Conservation (phyloP, 305 asterid genomes). For the Solanum hybrid region DNA sequence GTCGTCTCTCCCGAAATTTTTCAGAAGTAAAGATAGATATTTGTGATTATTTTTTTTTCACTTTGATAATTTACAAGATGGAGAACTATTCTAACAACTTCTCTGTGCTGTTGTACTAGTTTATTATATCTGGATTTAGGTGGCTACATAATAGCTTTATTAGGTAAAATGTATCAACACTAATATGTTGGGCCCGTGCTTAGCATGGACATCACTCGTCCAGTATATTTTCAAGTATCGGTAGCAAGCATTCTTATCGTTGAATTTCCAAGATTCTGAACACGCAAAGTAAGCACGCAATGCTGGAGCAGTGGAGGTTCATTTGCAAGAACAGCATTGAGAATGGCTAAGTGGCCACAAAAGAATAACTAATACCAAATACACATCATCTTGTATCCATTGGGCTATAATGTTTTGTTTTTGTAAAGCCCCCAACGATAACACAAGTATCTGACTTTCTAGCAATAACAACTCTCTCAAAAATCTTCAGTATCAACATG, state of each 20-base stretch:
- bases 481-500: constrained; percentile 16
- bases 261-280: not conserved
- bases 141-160: not conserved
- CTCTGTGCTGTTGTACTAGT: not conserved
- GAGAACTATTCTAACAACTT: not conserved
- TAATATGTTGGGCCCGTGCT: not conserved
- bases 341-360: not conserved
- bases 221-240: no score
- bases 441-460: not conserved
- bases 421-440: not conserved
- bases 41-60: not conserved
- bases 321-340: not conserved
- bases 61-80: not conserved
- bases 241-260: not conserved
- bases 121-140: not conserved
- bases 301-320: not conserved
- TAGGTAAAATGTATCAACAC: not conserved
- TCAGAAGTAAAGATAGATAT: not conserved
- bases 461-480: constrained; percentile 16
- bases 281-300: not conserved
- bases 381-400: constrained; percentile 16
- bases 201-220: no score
- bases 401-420: not conserved
- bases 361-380: constrained; percentile 16
- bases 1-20: no score